phyloP scores from a whole-genome alignment of 208 protist species.

The Leishmania major region DNA sequence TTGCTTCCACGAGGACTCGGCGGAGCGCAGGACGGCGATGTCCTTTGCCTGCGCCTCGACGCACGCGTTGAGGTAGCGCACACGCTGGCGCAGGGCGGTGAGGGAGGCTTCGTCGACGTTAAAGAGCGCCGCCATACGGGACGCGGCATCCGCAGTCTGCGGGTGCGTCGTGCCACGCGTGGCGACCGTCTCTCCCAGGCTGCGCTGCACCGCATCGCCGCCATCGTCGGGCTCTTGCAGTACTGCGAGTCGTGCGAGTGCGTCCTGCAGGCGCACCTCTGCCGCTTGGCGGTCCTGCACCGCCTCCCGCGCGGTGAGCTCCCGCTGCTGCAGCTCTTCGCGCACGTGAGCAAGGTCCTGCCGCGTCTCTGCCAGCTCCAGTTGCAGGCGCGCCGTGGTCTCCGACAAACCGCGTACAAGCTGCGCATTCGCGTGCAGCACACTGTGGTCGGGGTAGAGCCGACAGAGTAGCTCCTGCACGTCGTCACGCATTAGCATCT shows the following conservation, averaged over 20 bases:
- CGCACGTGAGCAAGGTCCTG: constrained; percentile 29
- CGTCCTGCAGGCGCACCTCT: constrained; percentile 46
- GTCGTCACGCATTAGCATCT: constrained; percentile 41
- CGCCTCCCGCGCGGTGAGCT: constrained; percentile 29
- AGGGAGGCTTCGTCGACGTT: constrained; percentile 19
- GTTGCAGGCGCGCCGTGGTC: constrained; percentile 18
- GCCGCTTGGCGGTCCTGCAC: constrained; percentile 54
- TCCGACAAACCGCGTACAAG: constrained; percentile 19
- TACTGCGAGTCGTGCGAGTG: constrained; percentile 19
- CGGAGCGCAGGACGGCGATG: constrained; percentile 41
- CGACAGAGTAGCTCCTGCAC: constrained; percentile 54
- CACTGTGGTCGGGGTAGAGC: constrained; percentile 64
- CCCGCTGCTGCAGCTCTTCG: constrained; percentile 22
- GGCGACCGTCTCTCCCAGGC: background rate
- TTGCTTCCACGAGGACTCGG: constrained; percentile 49
- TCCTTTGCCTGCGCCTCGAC: constrained; percentile 44
- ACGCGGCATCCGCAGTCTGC: constrained; percentile 1
- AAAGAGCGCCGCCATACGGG: constrained; percentile 15
- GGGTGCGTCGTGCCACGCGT: background rate
- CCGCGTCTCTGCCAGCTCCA: constrained; percentile 24
- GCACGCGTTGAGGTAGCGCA: constrained; percentile 35
- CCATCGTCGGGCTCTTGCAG: constrained; percentile 12
- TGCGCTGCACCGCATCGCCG: background rate
- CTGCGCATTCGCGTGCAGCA: constrained; percentile 38
- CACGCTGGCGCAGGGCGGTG: constrained; percentile 22